Conservation (phyloP, 129 eudicot species). For the Lactuca saligna region DNA sequence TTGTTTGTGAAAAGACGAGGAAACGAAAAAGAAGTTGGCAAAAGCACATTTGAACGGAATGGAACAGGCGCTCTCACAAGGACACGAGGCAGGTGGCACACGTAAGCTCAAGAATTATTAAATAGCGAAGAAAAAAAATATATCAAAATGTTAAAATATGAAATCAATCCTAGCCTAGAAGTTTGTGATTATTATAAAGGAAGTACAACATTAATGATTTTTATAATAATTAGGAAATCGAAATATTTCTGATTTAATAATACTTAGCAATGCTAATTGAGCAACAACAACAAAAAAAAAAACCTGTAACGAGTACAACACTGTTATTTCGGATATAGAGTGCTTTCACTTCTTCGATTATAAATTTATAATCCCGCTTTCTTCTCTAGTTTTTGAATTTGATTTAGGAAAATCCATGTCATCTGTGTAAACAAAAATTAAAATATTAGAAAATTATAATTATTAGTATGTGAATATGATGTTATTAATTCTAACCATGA, state of each 20-base stretch:
- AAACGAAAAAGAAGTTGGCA: slow-evolving; percentile 28
- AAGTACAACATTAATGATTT: slow-evolving; percentile 16
- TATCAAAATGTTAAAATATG: not conserved
- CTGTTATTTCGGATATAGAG: slow-evolving; percentile 32
- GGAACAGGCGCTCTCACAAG: slow-evolving; percentile 16
- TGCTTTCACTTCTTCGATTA: not conserved
- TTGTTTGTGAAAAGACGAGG: slow-evolving; percentile 26
- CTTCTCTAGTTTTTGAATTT: slow-evolving; percentile 79
- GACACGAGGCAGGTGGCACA: not conserved
- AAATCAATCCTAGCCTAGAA: slow-evolving; percentile 28
- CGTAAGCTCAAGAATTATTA: slow-evolving; percentile 23
- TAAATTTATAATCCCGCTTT: slow-evolving; percentile 49
- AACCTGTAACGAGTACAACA: slow-evolving; percentile 35
- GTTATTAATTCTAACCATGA: too few species aligned
- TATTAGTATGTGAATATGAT: too few species aligned
- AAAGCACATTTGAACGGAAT: slow-evolving; percentile 23
- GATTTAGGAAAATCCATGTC: slow-evolving; percentile 95
- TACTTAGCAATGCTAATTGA: slow-evolving; percentile 34
- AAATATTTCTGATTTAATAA: slow-evolving; percentile 4
- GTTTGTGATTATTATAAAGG: slow-evolving; percentile 11
- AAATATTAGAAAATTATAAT: slow-evolving; percentile 6
- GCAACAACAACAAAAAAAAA: not conserved
- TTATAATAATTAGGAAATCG: slow-evolving; percentile 23
- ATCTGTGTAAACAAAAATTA: slow-evolving; percentile 45
- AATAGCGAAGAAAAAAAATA: not conserved